Percentiles rank a stretch among this genome's conserved stretches.
These are phyloP conservation scores for Meyerozyma athensensis DNA, from an alignment of 1,139 yeast genomes.

Conservation along the genomic window DNA sequence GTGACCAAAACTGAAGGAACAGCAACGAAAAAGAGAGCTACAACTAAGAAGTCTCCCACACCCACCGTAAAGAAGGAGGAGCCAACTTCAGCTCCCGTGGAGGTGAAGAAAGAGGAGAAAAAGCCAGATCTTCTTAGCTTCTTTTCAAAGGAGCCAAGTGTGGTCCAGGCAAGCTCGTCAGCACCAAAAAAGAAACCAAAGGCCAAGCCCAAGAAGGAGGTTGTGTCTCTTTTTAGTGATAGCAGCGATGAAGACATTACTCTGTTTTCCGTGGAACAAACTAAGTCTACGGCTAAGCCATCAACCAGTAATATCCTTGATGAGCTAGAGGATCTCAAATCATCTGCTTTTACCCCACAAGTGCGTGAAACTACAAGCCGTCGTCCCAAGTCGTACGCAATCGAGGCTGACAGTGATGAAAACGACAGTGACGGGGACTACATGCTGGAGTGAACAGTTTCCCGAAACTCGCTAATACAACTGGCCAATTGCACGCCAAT, in stretches of 20 bases:
- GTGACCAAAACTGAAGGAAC: conserved; percentile 15
- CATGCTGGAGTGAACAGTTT: conserved; percentile 1
- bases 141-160: conserved; percentile 10
- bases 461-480: neutral
- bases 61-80: conserved; percentile 4
- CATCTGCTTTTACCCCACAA: neutral
- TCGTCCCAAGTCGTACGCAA: conserved; percentile 1
- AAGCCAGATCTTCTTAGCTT: conserved; percentile 18
- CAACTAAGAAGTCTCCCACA: conserved; percentile 6
- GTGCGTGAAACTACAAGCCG: neutral
- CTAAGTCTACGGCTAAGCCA: neutral
- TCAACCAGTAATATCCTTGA: neutral
- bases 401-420: neutral
- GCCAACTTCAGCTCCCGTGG: conserved; percentile 3
- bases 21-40: conserved; percentile 10
- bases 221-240: conserved; percentile 25
- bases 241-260: conserved; percentile 29
- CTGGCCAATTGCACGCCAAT: too few relatives aligned
- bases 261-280: conserved; percentile 1
- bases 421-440: conserved; percentile 1
- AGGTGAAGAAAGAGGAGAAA: conserved; percentile 7
- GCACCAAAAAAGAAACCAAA: conserved; percentile 7
- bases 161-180: too few relatives aligned
- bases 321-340: conserved; percentile 2
- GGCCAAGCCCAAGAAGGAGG: conserved; percentile 10